Evolutionary conservation across 371 early-diverging fungal species (phyloP).

Genomic region (Mortierella sp.): DNA sequence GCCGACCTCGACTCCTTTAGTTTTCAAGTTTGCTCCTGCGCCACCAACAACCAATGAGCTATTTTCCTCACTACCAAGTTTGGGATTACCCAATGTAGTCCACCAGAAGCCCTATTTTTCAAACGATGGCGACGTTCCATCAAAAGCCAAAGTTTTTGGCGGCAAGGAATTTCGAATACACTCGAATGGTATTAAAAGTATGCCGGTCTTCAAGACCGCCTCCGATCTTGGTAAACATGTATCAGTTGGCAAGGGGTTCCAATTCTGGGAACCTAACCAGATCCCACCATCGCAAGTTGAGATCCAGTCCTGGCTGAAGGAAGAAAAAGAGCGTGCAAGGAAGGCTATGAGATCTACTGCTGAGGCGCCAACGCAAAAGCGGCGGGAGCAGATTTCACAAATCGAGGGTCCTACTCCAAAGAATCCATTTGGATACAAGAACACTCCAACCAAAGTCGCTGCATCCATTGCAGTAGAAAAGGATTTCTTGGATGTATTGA

Average conservation of each 20-base stretch:
- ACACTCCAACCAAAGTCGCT: conserved; percentile 60
- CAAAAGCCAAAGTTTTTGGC: conserved; percentile 62
- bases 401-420: conserved; percentile 70
- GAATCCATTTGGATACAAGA: conserved; percentile 74
- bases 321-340: conserved; percentile 18
- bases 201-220: conserved; percentile 17
- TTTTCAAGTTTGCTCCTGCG: conserved; percentile 12
- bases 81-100: conserved; percentile 55
- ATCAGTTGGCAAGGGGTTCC: conserved; percentile 18
- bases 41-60: conserved; percentile 31
- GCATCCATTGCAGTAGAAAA: conserved; percentile 52
- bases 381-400: conserved; percentile 53
- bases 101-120: conserved; percentile 77
- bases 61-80: conserved; percentile 35
- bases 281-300: conserved; percentile 21
- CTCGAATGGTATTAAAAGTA: conserved; percentile 44
- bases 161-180: conserved; percentile 66
- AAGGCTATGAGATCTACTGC: conserved; percentile 22
- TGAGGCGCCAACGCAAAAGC: conserved; percentile 33
- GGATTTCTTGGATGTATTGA: conserved; percentile 59
- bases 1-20: neutral
- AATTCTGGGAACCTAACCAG: conserved; percentile 40
- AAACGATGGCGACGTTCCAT: conserved; percentile 68
- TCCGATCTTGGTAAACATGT: neutral
- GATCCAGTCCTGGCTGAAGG: conserved; percentile 29